Evolutionary conservation across 2,329 filamentous ascomycete species (phyloP), one percentile per base, ranked within the genome.

Genomic region (Stromatinia cepivora): DNA sequence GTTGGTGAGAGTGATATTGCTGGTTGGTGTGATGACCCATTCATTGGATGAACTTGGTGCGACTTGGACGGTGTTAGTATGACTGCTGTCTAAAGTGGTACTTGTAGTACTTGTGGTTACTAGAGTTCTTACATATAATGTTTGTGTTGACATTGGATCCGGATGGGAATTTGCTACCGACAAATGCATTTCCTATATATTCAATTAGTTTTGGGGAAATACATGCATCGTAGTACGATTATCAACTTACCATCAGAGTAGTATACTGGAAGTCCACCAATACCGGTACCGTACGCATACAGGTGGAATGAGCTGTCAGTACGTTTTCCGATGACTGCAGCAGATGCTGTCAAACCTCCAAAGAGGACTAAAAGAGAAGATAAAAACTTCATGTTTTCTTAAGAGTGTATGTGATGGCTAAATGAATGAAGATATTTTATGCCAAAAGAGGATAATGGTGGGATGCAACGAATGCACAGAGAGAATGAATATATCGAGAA

Each of bases 261-360:
- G 36, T 56, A 69, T 9, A 69, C 15, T 7, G 67, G 58, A 31
- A 69, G 58, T 34, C 67, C 67, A 20, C 58, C 58, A 48, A 69
- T 69, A 3, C 52, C 52, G 11, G 22, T 48, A 17, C 67, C 67
- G 28, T 69, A 69, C 15, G 67, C 67, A 65, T 69, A 69, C 28
- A 69, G 31, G 22, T 36, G 28, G 22, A 67, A 67, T 31, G 65
- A 13, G 31, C 31, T 20, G 31, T 31, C 17, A 61, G 31, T 11
- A 8, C 65, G 54, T 53, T 45, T 67, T 11, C 34, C 46, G 13
- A 67, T 50, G 20, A 61, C 54, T 15, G 65, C 65, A 39, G 65
- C 56, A 28, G 65, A 67, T 50, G 45, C 65, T 36, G 54, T 31
- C 25, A 65, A 28, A n/a, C 62, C 50, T 34, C 62, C 50, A 3